phyloP scores from a whole-genome alignment of 768 basidiomycete genomes.

The Pulveroboletus sp. region DNA sequence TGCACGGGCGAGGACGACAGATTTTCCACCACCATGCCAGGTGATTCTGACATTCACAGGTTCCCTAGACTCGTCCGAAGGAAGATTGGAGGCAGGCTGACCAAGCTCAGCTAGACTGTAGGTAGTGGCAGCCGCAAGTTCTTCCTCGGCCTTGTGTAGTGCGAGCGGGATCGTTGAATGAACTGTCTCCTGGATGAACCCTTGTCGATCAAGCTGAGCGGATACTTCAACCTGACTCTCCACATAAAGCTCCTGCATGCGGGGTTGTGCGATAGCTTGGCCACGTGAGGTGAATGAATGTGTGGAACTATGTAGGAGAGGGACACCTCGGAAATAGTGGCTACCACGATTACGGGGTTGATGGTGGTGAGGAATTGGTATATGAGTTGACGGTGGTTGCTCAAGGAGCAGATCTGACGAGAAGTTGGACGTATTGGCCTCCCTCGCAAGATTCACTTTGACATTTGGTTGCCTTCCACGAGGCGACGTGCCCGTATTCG shows the following conservation, averaged over 20 bases:
- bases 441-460: conserved; percentile 24
- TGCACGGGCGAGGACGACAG: conserved; percentile 64
- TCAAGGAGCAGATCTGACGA: conserved; percentile 38
- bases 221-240: conserved; percentile 31
- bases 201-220: conserved; percentile 27
- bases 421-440: conserved; percentile 28
- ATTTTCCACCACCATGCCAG: conserved; percentile 62
- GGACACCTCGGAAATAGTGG: conserved; percentile 33
- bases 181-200: conserved; percentile 55
- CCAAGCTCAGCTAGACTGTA: conserved; percentile 16
- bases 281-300: conserved; percentile 37
- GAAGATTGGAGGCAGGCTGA: conserved; percentile 16
- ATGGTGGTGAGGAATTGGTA: conserved; percentile 32
- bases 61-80: conserved; percentile 28
- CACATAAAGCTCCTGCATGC: conserved; percentile 46
- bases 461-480: conserved; percentile 31
- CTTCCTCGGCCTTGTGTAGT: conserved; percentile 35
- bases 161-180: conserved; percentile 59
- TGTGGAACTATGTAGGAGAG: conserved; percentile 39
- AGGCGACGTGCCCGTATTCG: conserved; percentile 34
- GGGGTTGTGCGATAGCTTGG: conserved; percentile 33
- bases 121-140: conserved; percentile 14
- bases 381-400: conserved; percentile 42
- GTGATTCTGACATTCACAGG: conserved; percentile 46
- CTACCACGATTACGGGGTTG: conserved; percentile 30